Conservation (phyloP, 2,329 filamentous ascomycete genomes). For the Incumbomyces delicatus region DNA sequence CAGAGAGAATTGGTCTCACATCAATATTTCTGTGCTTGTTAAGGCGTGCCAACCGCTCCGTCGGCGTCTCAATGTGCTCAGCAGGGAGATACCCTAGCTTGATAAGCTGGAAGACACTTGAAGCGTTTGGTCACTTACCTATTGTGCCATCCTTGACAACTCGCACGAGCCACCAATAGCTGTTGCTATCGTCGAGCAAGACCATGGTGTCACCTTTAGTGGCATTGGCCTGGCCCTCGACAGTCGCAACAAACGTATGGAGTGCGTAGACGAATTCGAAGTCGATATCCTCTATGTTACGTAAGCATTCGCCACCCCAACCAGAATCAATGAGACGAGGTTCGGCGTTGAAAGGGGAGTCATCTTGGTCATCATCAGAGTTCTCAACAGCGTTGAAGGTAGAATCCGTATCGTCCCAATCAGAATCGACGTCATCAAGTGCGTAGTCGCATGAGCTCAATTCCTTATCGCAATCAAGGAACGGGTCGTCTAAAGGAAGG, state of each 20-base stretch:
- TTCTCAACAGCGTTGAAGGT: slow-evolving; percentile 31
- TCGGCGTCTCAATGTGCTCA: slow-evolving; percentile 96
- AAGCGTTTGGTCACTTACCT: slow-evolving; percentile 36
- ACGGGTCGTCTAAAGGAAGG: slow-evolving; percentile 33
- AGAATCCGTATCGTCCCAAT: slow-evolving; percentile 25
- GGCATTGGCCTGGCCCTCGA: slow-evolving; percentile 96
- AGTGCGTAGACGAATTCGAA: slow-evolving; percentile 99
- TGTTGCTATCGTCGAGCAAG: slow-evolving; percentile 94
- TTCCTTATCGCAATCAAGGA: slow-evolving; percentile 24
- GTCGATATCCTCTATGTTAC: slow-evolving; percentile 92
- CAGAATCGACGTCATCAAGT: slow-evolving; percentile 12
- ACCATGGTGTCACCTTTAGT: slow-evolving; percentile 99
- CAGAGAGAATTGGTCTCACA: slow-evolving; percentile 45
- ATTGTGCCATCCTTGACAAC: slow-evolving; percentile 98
- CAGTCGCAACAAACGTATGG: slow-evolving; percentile 94
- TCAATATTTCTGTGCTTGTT: slow-evolving; percentile 99
- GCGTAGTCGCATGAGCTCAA: slow-evolving; percentile 7
- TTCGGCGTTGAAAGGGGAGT: slow-evolving; percentile 48
- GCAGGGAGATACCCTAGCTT: slow-evolving; percentile 79
- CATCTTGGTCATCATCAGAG: slow-evolving; percentile 52
- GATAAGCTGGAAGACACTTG: slow-evolving; percentile 9
- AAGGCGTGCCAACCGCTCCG: slow-evolving; percentile 79
- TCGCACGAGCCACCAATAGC: slow-evolving; percentile 98
- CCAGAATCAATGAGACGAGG: slow-evolving; percentile 59
- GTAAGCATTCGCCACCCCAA: slow-evolving; percentile 78